Evolutionary conservation across 306 rosid species (phyloP).

Genomic region (Abrus pulchellus): DNA sequence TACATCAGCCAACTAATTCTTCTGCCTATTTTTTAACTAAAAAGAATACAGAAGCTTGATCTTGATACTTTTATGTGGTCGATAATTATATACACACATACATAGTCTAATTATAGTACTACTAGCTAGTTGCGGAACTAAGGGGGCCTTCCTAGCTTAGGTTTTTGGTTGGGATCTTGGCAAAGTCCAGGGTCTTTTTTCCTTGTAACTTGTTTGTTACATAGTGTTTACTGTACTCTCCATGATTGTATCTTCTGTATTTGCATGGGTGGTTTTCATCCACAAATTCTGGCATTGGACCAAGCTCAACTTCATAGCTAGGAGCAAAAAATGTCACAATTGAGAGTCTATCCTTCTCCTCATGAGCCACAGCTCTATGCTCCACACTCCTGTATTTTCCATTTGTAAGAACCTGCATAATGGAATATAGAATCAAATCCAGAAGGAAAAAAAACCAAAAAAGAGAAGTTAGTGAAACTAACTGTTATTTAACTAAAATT

Average conservation of each 20-base stretch:
- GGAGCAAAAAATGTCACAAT: constrained; percentile 96
- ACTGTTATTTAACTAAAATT: background rate
- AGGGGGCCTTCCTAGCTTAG: constrained; percentile 50
- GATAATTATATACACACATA: constrained; percentile 2
- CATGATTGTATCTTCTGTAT: constrained; percentile 86
- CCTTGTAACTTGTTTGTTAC: constrained; percentile 93
- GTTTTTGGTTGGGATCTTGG: constrained; percentile 62
- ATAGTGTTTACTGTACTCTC: constrained; percentile 90
- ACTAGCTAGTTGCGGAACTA: constrained; percentile 44
- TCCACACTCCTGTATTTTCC: constrained; percentile 96
- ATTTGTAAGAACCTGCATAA: constrained; percentile 86
- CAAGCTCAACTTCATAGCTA: constrained; percentile 88
- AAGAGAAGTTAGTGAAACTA: background rate
- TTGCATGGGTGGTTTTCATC: constrained; percentile 76
- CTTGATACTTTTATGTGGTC: constrained; percentile 26
- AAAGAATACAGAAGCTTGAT: constrained; percentile 40
- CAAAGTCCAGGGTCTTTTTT: constrained; percentile 84
- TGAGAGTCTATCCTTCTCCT: constrained; percentile 77
- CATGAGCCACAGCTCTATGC: constrained; percentile 92
- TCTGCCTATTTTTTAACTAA: constrained; percentile 46
- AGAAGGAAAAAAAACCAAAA: background rate
- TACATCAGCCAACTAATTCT: constrained; percentile 48
- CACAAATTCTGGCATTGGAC: constrained; percentile 77
- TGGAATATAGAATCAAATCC: constrained; percentile 33
- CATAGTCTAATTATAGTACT: constrained; percentile 46